Base-by-base conservation (phyloP, 1,139 yeast species). In the Yarrowia galli region DNA sequence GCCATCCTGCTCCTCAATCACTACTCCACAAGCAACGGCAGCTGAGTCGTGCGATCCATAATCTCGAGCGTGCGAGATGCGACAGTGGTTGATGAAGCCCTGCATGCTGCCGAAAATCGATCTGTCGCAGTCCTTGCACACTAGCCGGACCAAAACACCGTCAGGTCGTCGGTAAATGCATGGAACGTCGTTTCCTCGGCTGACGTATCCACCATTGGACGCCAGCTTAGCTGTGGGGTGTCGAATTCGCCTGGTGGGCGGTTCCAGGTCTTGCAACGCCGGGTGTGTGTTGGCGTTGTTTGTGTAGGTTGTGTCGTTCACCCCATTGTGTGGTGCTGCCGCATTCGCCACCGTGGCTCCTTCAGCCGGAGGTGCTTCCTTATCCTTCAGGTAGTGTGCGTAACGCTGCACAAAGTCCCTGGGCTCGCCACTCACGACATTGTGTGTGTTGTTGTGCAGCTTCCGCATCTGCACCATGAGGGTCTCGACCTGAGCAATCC, bases 31-130 rank as follows among this genome's bases (percentile, higher is more conserved):
- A 49, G 81, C 82, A 69, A 87, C 78, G 0, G 93, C 92, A 0
- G 96, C 93, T 15, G 89, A 85, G 71, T 89, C 93, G 73, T 89
- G 95, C 9, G 89, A 86, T 7, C 89, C 84, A 71, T 85, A 89
- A 70, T 89, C 92, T 69, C 84, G 85, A n/a, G 86, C 80, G 75
- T 90, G 96, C 4, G 93, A 90, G 35, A 89, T 84, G 70, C 96
- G 79, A 70, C 89, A 85, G 75, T 90, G 96, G 75, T 89, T 90
- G 51, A 89, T 82, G 71, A 90, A 89, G 28, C 96, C 96, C 75
- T 90, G 96, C 0, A 92, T 91, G 16, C 91, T 86, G 9, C 91
- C 87, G 74, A 90, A 90, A 71, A 89, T 89, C 66, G 87, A 83
- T 68, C 95, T 79, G 18, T 81, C 83, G 76, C 96, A 90, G 68